Percentiles rank a stretch among this genome's conserved stretches.
Conservation (phyloP, 257 asterid species). For the Rauvolfia tetraphylla region DNA sequence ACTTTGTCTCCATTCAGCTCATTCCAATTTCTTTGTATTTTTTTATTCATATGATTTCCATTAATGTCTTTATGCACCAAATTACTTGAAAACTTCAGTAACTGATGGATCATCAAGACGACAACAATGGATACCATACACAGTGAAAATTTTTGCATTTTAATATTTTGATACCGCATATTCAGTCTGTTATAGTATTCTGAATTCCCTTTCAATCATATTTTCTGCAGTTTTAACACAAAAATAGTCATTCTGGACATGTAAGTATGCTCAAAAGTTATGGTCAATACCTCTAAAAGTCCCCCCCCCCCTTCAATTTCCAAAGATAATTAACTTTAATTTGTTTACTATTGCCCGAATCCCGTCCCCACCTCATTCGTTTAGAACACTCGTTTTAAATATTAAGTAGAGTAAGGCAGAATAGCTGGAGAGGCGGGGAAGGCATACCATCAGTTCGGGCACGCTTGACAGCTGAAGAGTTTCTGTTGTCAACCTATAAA, state of each 20-base stretch:
- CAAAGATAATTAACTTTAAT: neutral
- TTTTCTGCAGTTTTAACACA: neutral
- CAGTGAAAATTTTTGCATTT: neutral
- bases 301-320: neutral
- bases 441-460: conserved; percentile 77
- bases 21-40: neutral
- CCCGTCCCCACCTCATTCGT: neutral
- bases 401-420: neutral
- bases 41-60: neutral
- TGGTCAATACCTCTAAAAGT: neutral
- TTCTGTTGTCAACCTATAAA: conserved; percentile 66
- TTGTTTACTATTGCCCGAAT: neutral
- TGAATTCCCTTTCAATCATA: neutral
- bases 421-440: neutral
- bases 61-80: neutral
- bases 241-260: neutral
- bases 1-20: neutral
- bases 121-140: neutral
- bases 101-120: neutral
- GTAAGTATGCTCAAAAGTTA: neutral
- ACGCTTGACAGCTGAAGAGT: conserved; percentile 76
- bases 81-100: neutral
- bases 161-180: neutral
- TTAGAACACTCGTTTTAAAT: neutral
- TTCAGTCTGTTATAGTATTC: neutral